phyloP scores from a whole-genome alignment of 75 land plant species.

The Cupressus sempervirens region DNA sequence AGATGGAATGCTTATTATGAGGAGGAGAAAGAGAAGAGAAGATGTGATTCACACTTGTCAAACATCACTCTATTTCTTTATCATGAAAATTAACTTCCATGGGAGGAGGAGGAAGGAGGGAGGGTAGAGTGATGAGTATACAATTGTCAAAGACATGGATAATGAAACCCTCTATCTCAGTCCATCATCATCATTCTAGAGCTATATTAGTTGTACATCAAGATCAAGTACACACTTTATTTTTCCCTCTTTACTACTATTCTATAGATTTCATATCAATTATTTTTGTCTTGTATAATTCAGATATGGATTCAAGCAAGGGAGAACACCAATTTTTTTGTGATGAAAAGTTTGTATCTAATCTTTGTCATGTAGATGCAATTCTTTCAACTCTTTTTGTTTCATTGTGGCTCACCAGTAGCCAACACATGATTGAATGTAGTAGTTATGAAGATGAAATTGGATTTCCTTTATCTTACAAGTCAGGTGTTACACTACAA shows the following conservation, averaged over 20 bases:
- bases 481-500: background rate
- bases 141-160: too few species aligned
- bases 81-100: too few species aligned
- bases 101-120: too few species aligned
- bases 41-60: too few species aligned
- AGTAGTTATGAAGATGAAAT: background rate
- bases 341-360: background rate
- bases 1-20: too few species aligned
- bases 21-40: too few species aligned
- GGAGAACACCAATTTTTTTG: background rate
- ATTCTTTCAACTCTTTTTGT: background rate
- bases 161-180: background rate
- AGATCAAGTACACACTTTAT: background rate
- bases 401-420: background rate
- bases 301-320: background rate
- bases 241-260: background rate
- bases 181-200: background rate
- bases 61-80: too few species aligned
- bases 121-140: too few species aligned
- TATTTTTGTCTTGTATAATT: background rate
- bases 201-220: background rate
- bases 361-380: background rate
- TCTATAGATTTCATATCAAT: background rate
- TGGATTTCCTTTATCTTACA: background rate
- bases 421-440: background rate